Evolutionary conservation across 225 moss, liverwort and hornwort species (phyloP), one percentile per base, ranked within the genome.

Genomic region (Sphagnum tenellum): DNA sequence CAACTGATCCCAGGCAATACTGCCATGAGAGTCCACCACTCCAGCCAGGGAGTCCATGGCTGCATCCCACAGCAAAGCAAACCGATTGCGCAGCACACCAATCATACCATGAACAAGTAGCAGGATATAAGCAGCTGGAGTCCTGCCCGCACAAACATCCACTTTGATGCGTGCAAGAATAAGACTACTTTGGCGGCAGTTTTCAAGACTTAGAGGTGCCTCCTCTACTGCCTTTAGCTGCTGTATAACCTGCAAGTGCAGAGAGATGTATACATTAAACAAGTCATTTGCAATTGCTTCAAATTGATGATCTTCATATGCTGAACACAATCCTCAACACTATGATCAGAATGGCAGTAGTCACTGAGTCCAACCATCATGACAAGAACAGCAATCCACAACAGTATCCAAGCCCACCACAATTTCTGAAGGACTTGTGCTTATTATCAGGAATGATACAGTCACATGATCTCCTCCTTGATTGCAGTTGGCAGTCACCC

Each of bases 51-150:
- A 86, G 49, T 90, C 90, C 69, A 84, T 85, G 48, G 75, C 86
- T 44, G 89, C 70, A 73, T 93, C 98, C 98, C 98, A 98, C 51
- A 98, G 74, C 59, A 89, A 81, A 48, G 90, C 81, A 69, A 98
- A 93, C 63, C 90, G 88, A 72, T 98, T 98, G 55, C 82, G 83
- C 71, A 98, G 74, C 48, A 90, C 68, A 66, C 98, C 98, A 78
- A 89, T 72, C 70, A 98, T 81, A 67, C 82, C 83, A 77, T 89
- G 90, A 45, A 87, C 79, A 54, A 93, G 79, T 5, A 86, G 90
- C 45, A 86, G 77, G 50, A 93, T 73, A 62, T 90, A 93, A 63
- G 64, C 68, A 63, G 60, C 80, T 48, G 87, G 90, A 68, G 85
- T 67, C 62, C 77, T 85, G 62, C 79, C 82, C 60, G 87, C 68